Base-by-base conservation (phyloP, 1,139 yeast species). In the Pichia sp. region DNA sequence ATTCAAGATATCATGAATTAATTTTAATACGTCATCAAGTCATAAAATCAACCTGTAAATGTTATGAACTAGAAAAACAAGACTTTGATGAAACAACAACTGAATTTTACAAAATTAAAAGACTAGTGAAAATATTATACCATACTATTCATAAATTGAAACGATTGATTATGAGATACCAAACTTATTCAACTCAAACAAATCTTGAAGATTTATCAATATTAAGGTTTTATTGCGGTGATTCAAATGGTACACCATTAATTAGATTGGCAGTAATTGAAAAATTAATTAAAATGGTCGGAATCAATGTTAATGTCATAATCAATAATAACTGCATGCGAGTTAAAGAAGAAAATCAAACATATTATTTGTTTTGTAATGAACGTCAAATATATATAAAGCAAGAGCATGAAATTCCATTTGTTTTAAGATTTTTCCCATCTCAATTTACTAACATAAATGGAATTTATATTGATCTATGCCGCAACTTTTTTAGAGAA, bases 211-310 rank as follows among this genome's bases (percentile, higher is more conserved):
- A 53, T 36, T 39, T 35, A 20, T 40, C 49, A 3, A 44, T 54
- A 8, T 38, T 52, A 12, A 44, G 59, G 26, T 47, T 49, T 35
- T 56, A 56, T 28, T 43, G 46, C 10, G 57, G 57, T 4, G 57
- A 54, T 38, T 37, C 51, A 3, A 24, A 33, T 16, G 47, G 49
- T 1, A 40, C 38, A 6, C 41, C 46, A 9, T 16, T 48, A n/a
- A 33, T 49, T 9, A 32, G 43, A 4, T 39, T 40, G 32, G 39
- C 52, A 10, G 47, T 53, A 20, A 36, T 54, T 20, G 49, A 48
- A 9, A 47, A 48, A 11, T 4, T 30, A 9, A 22, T 54, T 28
- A 34, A 31, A 16, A 10, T 43, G 11, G 36, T 44, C 3, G 39
- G 38, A 22, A 16, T 33, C 22, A 32, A 23, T 38, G 20, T 30